Conservation (phyloP, 139 green algal genomes). For the Trebouxia sp. region DNA sequence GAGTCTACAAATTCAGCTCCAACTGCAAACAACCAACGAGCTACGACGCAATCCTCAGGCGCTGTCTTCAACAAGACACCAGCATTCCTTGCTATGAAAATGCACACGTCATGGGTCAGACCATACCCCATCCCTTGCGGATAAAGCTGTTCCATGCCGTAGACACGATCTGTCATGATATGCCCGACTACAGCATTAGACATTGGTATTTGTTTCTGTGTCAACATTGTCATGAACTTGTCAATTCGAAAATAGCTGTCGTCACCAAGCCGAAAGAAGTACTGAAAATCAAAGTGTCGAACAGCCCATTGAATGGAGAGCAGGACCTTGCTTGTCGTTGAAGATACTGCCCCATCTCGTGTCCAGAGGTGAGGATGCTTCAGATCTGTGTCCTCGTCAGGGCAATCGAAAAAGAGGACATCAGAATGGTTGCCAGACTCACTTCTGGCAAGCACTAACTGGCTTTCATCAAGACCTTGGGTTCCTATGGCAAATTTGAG, state of each 20-base stretch:
- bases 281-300: conserved; percentile 5
- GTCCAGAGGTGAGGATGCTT: neutral
- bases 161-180: neutral
- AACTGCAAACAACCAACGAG: neutral
- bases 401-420: neutral
- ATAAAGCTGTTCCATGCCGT: neutral
- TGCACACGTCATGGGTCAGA: neutral
- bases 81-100: neutral
- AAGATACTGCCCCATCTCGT: neutral
- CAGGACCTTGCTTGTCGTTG: neutral
- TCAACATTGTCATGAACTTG: neutral
- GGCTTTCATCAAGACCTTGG: neutral
- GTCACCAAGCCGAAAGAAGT: conserved; percentile 14
- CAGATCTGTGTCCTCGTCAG: neutral
- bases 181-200: neutral
- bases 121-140: neutral
- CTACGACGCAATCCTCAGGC: conserved; percentile 14
- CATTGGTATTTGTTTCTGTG: neutral
- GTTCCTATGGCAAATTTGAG: neutral
- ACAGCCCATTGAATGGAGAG: conserved; percentile 13
- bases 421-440: neutral
- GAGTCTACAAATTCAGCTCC: neutral
- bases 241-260: conserved; percentile 10
- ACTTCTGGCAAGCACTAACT: neutral
- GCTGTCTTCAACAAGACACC: neutral